phyloP scores from a whole-genome alignment of 257 asterid genomes.

The Scutellaria baicalensis region DNA sequence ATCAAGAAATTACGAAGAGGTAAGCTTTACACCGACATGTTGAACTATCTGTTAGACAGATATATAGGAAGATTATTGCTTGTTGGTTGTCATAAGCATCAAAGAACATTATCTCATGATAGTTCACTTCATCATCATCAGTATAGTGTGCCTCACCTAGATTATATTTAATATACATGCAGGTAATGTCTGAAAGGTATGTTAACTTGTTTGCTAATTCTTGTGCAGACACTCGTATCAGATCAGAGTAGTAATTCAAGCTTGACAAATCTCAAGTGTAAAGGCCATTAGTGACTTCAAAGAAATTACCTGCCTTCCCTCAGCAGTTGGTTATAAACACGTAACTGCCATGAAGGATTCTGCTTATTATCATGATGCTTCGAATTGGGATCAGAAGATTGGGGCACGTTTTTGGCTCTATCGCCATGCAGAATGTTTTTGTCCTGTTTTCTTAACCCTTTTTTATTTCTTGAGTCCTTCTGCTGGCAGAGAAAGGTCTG shows the following conservation, averaged over 20 bases:
- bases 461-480: conserved; percentile 35
- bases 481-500: conserved; percentile 35
- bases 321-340: conserved; percentile 66
- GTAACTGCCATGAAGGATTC: conserved; percentile 50
- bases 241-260: not conserved
- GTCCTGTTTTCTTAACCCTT: conserved; percentile 32
- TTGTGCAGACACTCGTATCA: not conserved
- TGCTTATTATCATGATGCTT: conserved; percentile 31
- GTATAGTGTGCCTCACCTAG: not conserved
- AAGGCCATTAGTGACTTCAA: not conserved
- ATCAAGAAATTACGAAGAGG: conserved; percentile 8
- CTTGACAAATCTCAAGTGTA: not conserved
- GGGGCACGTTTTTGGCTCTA: conserved; percentile 20
- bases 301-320: conserved; percentile 75
- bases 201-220: not conserved
- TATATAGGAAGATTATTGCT: not conserved
- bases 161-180: not conserved
- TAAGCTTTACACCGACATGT: conserved; percentile 8
- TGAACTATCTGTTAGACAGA: conserved; percentile 2
- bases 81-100: not conserved
- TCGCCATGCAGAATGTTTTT: conserved; percentile 19
- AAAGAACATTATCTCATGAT: not conserved
- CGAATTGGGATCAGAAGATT: conserved; percentile 40
- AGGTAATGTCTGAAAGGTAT: not conserved
- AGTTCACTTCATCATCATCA: not conserved